phyloP scores from a whole-genome alignment of 2,329 filamentous ascomycete genomes.

The Colletotrichum kahawae region DNA sequence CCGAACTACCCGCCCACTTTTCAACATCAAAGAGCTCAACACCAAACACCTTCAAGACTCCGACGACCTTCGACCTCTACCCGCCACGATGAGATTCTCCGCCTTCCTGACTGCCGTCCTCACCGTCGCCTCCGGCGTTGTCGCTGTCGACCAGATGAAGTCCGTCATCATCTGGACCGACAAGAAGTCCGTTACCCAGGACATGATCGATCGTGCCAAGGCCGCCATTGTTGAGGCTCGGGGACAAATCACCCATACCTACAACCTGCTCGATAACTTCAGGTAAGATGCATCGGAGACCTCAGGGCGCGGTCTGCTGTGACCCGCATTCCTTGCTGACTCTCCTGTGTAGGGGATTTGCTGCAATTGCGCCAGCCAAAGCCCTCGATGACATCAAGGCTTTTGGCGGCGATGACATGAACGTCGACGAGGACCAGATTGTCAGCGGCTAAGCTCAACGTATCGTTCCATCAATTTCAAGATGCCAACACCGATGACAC shows the following conservation, averaged over 20 bases:
- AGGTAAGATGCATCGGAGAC: slow-evolving; percentile 41
- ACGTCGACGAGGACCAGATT: slow-evolving; percentile 79
- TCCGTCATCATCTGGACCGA: slow-evolving; percentile 82
- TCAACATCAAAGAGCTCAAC: neutral
- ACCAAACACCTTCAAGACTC: neutral
- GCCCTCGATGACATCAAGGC: slow-evolving; percentile 71
- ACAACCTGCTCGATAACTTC: slow-evolving; percentile 55
- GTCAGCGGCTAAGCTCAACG: slow-evolving; percentile 48
- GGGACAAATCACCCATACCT: slow-evolving; percentile 81
- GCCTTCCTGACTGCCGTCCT: slow-evolving; percentile 59
- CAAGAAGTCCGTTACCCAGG: slow-evolving; percentile 65
- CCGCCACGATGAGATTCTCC: slow-evolving; percentile 66
- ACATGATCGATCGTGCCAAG: slow-evolving; percentile 74
- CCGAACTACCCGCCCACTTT: neutral
- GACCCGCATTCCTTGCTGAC: slow-evolving; percentile 28
- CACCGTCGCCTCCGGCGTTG: slow-evolving; percentile 60
- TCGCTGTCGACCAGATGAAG: slow-evolving; percentile 71
- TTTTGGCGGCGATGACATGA: slow-evolving; percentile 53
- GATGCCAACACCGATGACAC: neutral
- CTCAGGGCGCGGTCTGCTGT: neutral
- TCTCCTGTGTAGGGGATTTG: slow-evolving; percentile 68
- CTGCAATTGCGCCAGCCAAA: slow-evolving; percentile 73
- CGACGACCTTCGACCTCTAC: neutral
- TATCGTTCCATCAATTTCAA: neutral
- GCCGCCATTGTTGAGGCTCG: slow-evolving; percentile 71